Evolutionary conservation across 2,329 filamentous ascomycete species (phyloP).

Genomic region (Penicillium frequentans): DNA sequence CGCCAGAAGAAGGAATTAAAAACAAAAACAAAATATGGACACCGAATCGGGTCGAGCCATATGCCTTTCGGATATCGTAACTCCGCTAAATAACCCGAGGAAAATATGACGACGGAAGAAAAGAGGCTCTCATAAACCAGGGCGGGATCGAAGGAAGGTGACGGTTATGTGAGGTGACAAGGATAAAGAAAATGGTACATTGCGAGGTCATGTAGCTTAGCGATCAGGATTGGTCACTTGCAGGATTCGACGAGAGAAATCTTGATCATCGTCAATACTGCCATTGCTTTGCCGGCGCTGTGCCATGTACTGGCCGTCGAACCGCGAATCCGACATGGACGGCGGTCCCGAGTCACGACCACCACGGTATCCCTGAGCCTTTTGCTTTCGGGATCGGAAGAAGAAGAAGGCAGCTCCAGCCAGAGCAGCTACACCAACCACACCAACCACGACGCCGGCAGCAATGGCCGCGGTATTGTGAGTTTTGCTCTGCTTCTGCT

Average conservation of each 20-base stretch:
- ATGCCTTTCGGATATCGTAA: slow-evolving; percentile 28
- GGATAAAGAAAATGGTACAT: background rate
- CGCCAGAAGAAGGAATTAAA: slow-evolving; percentile 3
- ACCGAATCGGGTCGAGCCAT: slow-evolving; percentile 14
- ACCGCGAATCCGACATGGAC: slow-evolving; percentile 76
- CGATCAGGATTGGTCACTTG: slow-evolving; percentile 54
- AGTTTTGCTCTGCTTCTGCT: slow-evolving; percentile 9
- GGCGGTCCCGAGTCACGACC: slow-evolving; percentile 66
- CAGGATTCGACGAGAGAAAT: slow-evolving; percentile 93
- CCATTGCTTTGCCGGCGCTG: slow-evolving; percentile 86
- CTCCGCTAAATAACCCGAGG: slow-evolving; percentile 29
- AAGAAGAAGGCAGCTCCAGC: slow-evolving; percentile 71
- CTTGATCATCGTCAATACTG: slow-evolving; percentile 94
- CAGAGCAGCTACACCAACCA: slow-evolving; percentile 67
- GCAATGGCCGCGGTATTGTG: slow-evolving; percentile 82
- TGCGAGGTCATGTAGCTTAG: slow-evolving; percentile 14
- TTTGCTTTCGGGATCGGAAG: slow-evolving; percentile 72
- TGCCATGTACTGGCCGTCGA: slow-evolving; percentile 80
- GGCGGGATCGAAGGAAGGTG: slow-evolving; percentile 13
- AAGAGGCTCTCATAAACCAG: slow-evolving; percentile 16
- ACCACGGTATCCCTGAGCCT: slow-evolving; percentile 78
- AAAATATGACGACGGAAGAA: slow-evolving; percentile 15
- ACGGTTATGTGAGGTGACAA: slow-evolving; percentile 12
- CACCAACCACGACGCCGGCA: slow-evolving; percentile 81
- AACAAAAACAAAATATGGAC: slow-evolving; percentile 12